Evolutionary conservation across 768 basidiomycete genomes (phyloP).

Genomic region (Pleurotus eryngii): DNA sequence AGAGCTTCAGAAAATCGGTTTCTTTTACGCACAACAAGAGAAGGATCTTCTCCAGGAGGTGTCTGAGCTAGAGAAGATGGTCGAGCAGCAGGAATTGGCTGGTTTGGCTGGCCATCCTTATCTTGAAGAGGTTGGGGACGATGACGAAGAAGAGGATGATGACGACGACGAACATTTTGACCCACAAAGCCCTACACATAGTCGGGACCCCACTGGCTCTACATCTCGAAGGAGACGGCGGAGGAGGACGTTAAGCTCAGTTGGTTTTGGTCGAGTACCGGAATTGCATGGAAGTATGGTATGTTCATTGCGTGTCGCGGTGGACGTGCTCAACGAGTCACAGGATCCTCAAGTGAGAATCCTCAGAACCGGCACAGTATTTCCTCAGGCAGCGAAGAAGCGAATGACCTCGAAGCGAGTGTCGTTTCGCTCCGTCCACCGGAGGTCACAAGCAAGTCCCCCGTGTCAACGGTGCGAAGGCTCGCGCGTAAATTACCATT

Average conservation of each 20-base stretch:
- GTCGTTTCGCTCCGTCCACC: conserved; percentile 22
- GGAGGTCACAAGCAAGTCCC: conserved; percentile 6
- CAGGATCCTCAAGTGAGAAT: conserved; percentile 4
- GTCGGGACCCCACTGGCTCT: conserved; percentile 17
- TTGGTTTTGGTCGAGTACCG: conserved; percentile 12
- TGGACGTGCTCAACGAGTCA: neutral
- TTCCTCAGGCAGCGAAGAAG: conserved; percentile 32
- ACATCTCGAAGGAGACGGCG: conserved; percentile 17
- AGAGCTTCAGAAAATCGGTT: conserved; percentile 76
- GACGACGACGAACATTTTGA: conserved; percentile 38
- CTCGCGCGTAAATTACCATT: conserved; percentile 6
- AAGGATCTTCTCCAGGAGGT: conserved; percentile 65
- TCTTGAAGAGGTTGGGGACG: conserved; percentile 58
- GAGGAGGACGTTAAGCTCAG: conserved; percentile 29
- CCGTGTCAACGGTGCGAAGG: neutral
- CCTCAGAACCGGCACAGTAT: conserved; percentile 17
- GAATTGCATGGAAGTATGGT: neutral
- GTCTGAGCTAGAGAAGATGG: conserved; percentile 51
- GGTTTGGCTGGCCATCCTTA: conserved; percentile 48
- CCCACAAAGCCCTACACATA: conserved; percentile 30
- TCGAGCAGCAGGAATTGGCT: conserved; percentile 56
- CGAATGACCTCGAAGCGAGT: conserved; percentile 38
- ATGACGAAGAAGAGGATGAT: conserved; percentile 56
- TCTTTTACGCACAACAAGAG: conserved; percentile 80
- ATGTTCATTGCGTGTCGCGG: neutral